A percentile compares a stretch with the other conserved stretches of the same genome.
Evolutionary conservation across 768 basidiomycete species (phyloP).

Genomic region (Cystofilobasidium macerans): DNA sequence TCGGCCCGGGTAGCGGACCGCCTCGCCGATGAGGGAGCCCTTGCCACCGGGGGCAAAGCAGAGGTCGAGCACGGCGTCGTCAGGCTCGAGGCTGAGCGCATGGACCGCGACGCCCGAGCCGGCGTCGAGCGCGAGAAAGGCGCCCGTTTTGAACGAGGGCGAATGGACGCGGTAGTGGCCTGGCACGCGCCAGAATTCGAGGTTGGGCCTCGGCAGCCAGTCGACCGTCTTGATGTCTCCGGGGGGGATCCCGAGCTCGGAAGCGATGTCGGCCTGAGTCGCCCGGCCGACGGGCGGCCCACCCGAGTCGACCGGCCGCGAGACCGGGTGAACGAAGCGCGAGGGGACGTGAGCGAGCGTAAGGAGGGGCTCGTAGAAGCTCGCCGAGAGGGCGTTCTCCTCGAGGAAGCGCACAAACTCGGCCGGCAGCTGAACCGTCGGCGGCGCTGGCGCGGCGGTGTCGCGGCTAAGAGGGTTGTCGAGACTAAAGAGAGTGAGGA

Average conservation of each 20-base stretch:
- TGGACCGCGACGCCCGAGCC: slow-evolving; percentile 24
- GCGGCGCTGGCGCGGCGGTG: too few species aligned
- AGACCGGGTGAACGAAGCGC: slow-evolving; percentile 22
- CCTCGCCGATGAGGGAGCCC: slow-evolving; percentile 12
- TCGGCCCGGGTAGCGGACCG: background rate
- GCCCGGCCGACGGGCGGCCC: slow-evolving; percentile 1
- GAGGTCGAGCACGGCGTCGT: slow-evolving; percentile 23
- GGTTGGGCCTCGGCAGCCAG: slow-evolving; percentile 12
- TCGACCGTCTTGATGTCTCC: background rate
- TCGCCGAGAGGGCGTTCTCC: slow-evolving; percentile 14
- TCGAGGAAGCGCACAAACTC: slow-evolving; percentile 20
- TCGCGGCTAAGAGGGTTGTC: too few species aligned
- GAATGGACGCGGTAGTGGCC: slow-evolving; percentile 7
- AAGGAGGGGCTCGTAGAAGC: slow-evolving; percentile 17
- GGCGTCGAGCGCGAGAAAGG: slow-evolving; percentile 22
- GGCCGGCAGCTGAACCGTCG: slow-evolving; percentile 1
- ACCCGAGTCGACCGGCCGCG: background rate
- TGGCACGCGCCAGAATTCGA: slow-evolving; percentile 20
- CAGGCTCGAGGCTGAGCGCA: slow-evolving; percentile 12
- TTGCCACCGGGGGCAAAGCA: slow-evolving; percentile 25
- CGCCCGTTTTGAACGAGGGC: slow-evolving; percentile 2
- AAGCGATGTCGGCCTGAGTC: slow-evolving; percentile 4
- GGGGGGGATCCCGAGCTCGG: slow-evolving; percentile 2
- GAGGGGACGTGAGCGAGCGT: slow-evolving; percentile 9
- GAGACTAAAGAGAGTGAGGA: too few species aligned